Conservation (phyloP, 2,329 filamentous ascomycete genomes). For the Parastagonospora avenae region DNA sequence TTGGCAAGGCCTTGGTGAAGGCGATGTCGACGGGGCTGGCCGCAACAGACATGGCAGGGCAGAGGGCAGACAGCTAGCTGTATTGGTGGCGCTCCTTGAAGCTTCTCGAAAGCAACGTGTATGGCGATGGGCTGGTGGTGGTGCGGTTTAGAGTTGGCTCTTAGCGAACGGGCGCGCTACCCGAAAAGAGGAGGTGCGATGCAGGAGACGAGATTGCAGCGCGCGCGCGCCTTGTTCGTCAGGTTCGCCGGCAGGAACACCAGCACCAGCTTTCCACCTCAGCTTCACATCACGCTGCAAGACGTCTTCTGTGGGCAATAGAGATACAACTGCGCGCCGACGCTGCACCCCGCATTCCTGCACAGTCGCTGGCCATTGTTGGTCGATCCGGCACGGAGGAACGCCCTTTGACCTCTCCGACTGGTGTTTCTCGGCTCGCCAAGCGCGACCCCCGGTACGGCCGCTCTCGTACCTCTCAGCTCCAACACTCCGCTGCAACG, state of each 20-base stretch:
- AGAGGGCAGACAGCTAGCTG: neutral
- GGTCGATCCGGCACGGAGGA: constrained; percentile 5
- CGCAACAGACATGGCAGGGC: constrained; percentile 17
- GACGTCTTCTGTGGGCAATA: too few relatives aligned
- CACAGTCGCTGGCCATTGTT: neutral
- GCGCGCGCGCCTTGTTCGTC: constrained; percentile 35
- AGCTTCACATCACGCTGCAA: too few relatives aligned
- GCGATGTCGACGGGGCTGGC: constrained; percentile 19
- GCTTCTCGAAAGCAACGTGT: constrained; percentile 18
- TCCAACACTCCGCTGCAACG: constrained; percentile 30
- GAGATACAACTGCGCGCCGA: neutral
- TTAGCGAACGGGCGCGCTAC: constrained; percentile 7
- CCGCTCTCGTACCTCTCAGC: constrained; percentile 38
- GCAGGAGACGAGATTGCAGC: constrained; percentile 38
- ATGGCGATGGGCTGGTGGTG: constrained; percentile 15
- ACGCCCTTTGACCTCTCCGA: constrained; percentile 23
- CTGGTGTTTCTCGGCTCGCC: constrained; percentile 39
- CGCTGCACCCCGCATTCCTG: neutral
- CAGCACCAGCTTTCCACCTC: too few relatives aligned
- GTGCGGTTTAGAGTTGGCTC: constrained; percentile 15
- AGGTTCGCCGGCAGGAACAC: constrained; percentile 6
- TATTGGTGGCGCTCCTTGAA: constrained; percentile 28
- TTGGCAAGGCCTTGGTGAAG: constrained; percentile 48
- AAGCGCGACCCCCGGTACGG: constrained; percentile 27
- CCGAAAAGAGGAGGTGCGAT: constrained; percentile 27